Base-by-base conservation (phyloP, 2,329 filamentous ascomycete genomes). In the Cercospora beticola region DNA sequence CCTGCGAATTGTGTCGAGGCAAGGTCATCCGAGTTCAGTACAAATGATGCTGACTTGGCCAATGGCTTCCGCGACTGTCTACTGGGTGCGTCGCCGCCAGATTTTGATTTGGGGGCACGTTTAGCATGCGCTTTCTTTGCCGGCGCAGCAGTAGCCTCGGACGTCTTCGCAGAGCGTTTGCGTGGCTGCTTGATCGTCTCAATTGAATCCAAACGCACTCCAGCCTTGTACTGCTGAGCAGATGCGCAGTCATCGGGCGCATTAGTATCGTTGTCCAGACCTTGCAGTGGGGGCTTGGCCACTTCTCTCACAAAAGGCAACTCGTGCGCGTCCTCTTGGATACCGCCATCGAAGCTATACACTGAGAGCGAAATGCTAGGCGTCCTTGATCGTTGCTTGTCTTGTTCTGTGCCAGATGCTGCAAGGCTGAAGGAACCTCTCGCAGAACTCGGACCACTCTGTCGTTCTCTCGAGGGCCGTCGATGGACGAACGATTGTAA, bases 21-120 rank as follows among this genome's bases (percentile, higher is more conserved):
- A 43, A 66, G 67, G 52, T 77, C 75, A 54, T 77, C 75, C 3
- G 75, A 76, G 54, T 77, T 74, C 28, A 77, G 56, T 8, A 77
- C 72, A 52, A 75, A 72, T 6, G 72, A 72, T 33, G 70, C 74
- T 3, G 75, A 77, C 62, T 76, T 77, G 10, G 68, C 62, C 8
- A 71, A 36, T 21, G 65, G 61, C 69, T 73, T 74, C 31, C 68
- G 65, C 7, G 74, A 26, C 60, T 70, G 72, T 70, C 70, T 73
- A 23, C 68, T 70, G 12, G 62, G 58, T 10, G 60, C 30, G 8
- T 59, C 56, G 31, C 16, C 28, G 56, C n/a, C 30, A 36, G 56
- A 36, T 28, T 21, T 52, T 21, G 40, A n/a, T 18, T 43, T 66
- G 5, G 18, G 5, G 10, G 16, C 56, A 36, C 31, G 56, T 23